phyloP scores from a whole-genome alignment of 805 yeast genomes.

The Metschnikowia santaceciliae region DNA sequence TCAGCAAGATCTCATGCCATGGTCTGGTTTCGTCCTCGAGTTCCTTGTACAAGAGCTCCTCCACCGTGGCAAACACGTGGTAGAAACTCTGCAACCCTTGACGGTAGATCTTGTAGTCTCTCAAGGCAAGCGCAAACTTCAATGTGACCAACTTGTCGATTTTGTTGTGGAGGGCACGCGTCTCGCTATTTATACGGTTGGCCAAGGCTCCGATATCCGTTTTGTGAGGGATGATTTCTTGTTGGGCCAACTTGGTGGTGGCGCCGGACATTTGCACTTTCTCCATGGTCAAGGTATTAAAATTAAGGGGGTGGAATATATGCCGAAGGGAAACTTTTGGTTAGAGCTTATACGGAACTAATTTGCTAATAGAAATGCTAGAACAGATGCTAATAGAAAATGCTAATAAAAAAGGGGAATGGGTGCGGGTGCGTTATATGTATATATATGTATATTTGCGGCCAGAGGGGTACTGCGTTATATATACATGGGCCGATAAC shows the following conservation, averaged over 20 bases:
- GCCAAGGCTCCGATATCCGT: constrained; percentile 81
- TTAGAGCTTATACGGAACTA: too few relatives aligned
- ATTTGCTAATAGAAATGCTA: too few relatives aligned
- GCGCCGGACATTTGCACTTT: constrained; percentile 12
- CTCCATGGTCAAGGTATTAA: not conserved
- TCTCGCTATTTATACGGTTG: constrained; percentile 71
- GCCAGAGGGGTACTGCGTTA: not conserved
- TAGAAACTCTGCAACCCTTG: constrained; percentile 76
- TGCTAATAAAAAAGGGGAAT: too few relatives aligned
- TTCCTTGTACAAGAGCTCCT: constrained; percentile 46
- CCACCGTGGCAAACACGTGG: constrained; percentile 65
- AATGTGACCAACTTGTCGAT: constrained; percentile 66
- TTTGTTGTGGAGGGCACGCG: constrained; percentile 61
- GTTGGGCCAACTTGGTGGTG: constrained; percentile 32
- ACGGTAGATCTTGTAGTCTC: constrained; percentile 72
- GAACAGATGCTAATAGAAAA: too few relatives aligned
- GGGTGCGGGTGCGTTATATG: too few relatives aligned
- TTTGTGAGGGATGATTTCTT: constrained; percentile 68
- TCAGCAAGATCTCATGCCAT: constrained; percentile 44
- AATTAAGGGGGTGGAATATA: too few relatives aligned
- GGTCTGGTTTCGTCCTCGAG: constrained; percentile 33
- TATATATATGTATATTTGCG: not conserved
- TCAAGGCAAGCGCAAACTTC: constrained; percentile 68
- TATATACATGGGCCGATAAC: constrained; percentile 9
- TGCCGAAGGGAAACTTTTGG: too few relatives aligned